Base-by-base conservation (phyloP, 495 filamentous ascomycete genomes). In the Thermothielavioides terrestris region DNA sequence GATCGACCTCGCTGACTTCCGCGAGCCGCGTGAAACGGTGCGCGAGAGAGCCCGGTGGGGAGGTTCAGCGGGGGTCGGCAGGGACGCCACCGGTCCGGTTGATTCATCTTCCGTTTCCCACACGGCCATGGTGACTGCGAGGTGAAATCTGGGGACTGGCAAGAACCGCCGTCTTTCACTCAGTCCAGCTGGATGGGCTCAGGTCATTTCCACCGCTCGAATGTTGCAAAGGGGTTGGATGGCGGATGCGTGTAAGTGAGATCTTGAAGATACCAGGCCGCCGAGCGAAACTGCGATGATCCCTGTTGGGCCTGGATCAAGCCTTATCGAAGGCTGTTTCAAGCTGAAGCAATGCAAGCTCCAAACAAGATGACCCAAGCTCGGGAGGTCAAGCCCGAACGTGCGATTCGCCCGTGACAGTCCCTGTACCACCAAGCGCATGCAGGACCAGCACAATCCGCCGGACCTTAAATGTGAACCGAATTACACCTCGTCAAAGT, bases 1-100 rank as follows among this genome's bases (percentile, higher is more conserved):
- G 11, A 79, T 50, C 5, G 77, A 77, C 35, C 73, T 62, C 25
- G 68, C 63, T n/a, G 72, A 75, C 42, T 62, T 71, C 39, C 65
- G 71, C 40, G 79, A 79, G 37, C 68, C 54, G 55, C 73, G 68
- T 22, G 82, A 78, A 8, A 81, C 78, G 26, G 77, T 79, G 58
- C 74, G 68, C 26, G 82, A 77, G 12, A 80, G 79, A 11, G 77
- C 77, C 54, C 81, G 72, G 53, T 80, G 84, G 6, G 83, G 81
- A 14, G 81, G 83, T 34, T 81, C 79, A 18, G 77, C 72, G 17
- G 85, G 84, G 38, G 82, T 79, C 26, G 87, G 83, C 27, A 89
- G 67, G 18, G 75, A 69, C 20, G 65, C 70, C 39, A 74, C 66
- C 55, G 71, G 67, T 52, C 55, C 64, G 48, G 58, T 68, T 59